Base-by-base conservation (phyloP, 176 grass and related monocot genomes). In the Raddia distichophylla region DNA sequence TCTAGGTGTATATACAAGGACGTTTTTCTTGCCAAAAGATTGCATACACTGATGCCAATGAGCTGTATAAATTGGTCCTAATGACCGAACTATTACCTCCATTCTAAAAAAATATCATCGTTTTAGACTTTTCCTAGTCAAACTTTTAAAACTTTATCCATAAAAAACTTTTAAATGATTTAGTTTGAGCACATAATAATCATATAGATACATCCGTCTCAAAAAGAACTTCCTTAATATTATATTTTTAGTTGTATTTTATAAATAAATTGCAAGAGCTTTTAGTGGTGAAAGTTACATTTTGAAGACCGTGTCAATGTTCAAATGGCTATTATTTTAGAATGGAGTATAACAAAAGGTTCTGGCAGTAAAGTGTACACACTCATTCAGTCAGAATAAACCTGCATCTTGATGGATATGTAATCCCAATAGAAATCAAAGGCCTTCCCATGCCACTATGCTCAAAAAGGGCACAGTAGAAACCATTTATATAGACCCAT, bases 21-120 rank as follows among this genome's bases (percentile, higher is more conserved):
- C 34, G 18, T 53, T 53, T 62, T 43, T 79, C 60, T 78, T 16
- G 17, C 17, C 10, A 10, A 37, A 32, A 78, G 32, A 64, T n/a
- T 58, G 58, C 49, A 77, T 34, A 77, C 45, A 16, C 60, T 77
- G 60, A 64, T 61, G 45, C n/a, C 44, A 77, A 47, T 18, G 60
- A 63, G 44, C 54, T 15, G 57, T 40, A 59, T 5, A 34, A 2
- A 27, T 8, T 8, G 5, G 56, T 61, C 59, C 59, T 11, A 61
- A 61, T 32, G 1, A 32, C 48, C 12, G 48, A 50, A 77, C 13
- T 62, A 27, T 27, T 27, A 0, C 27, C 27, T 27, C 27, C 27
- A 0, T 27, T 27, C 27, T 27, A 27, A 27, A 27, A 27, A 27
- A 27, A 27, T 27, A 27, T 27, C 1, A 1, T 27, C 27, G 27